Evolutionary conservation across 495 filamentous ascomycete genomes (phyloP), one percentile per base, ranked within the genome.

Genomic region (Barbatosphaeria neglecta): DNA sequence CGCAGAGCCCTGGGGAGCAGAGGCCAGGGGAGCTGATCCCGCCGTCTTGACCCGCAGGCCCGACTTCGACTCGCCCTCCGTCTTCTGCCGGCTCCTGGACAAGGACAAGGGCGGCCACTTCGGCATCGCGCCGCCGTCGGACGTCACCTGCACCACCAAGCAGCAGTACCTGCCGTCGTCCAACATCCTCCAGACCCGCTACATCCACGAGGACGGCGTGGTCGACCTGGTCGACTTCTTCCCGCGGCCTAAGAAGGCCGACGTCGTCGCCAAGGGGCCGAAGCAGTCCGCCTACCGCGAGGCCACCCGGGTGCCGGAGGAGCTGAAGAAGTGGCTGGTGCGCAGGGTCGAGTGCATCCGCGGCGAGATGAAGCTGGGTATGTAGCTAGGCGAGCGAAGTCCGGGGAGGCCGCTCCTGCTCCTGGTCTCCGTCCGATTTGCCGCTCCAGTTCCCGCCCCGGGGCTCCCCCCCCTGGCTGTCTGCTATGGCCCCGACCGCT

Each of bases 161-260:
- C 70, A 73, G 52, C 68, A 84, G 55, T 87, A 87, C 50, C 70
- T 86, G 9, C 80, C 83, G 2, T 82, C 76, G 17, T 78, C 78
- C 20, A 84, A 83, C 53, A 75, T 87, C 39, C 72, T 87, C 0
- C 81, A 86, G 50, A 86, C 69, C 0, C 68, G 82, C 22, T 87
- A 81, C 63, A 83, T 83, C 54, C 73, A 77, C 41, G 82, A 87
- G 52, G 76, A 78, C 45, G 83, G 83, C 1, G 82, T 84, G 0
- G 74, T 83, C 1, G 80, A 80, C n/a, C 53, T 85, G 25, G 61
- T 82, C 25, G 83, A 87, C 54, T 87, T 83, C 65, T 87, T 87
- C 44, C 82, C 82, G 3, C 68, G 77, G 0, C 77, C 77, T 0
- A 78, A 71, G 57, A 62, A 52, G 37, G 56, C 69, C 39, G 61